Conservation (phyloP, 2,329 filamentous ascomycete genomes). For the Diplodia sapinea region DNA sequence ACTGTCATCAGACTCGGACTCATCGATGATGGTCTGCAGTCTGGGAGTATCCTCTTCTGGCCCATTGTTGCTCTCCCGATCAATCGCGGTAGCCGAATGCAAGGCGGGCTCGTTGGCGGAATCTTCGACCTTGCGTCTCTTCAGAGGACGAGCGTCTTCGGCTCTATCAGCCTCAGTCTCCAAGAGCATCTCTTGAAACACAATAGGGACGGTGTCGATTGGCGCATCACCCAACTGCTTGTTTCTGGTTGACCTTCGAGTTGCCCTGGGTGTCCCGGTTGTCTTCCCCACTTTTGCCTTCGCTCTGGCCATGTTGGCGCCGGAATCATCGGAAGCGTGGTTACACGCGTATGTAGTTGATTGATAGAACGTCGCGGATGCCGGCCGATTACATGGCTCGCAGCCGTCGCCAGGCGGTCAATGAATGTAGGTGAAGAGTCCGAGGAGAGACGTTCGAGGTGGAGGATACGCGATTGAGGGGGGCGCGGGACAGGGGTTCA, state of each 20-base stretch:
- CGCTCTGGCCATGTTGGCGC: slow-evolving; percentile 19
- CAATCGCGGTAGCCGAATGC: slow-evolving; percentile 15
- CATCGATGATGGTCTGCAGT: slow-evolving; percentile 49
- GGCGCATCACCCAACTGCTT: slow-evolving; percentile 8
- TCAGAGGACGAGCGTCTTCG: slow-evolving; percentile 46
- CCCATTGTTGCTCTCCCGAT: slow-evolving; percentile 34
- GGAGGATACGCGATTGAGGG: neutral
- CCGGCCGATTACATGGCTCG: slow-evolving; percentile 5
- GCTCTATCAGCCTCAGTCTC: slow-evolving; percentile 47
- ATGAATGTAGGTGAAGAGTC: neutral
- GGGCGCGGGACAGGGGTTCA: neutral
- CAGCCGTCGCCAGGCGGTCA: neutral
- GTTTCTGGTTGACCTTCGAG: slow-evolving; percentile 10
- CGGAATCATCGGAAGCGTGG: neutral
- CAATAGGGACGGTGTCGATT: slow-evolving; percentile 46
- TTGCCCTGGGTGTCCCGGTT: neutral
- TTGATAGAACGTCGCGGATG: neutral
- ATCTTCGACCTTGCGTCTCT: slow-evolving; percentile 38
- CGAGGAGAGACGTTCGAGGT: neutral
- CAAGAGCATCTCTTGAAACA: slow-evolving; percentile 55
- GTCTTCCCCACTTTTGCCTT: slow-evolving; percentile 5
- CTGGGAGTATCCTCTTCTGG: slow-evolving; percentile 36
- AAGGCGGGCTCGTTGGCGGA: neutral
- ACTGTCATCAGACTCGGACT: slow-evolving; percentile 59
- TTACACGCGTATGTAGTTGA: neutral